These are phyloP conservation scores for Leccinum laetum DNA, from an alignment of 1,284 basidiomycete genomes.

Conservation along the genomic window DNA sequence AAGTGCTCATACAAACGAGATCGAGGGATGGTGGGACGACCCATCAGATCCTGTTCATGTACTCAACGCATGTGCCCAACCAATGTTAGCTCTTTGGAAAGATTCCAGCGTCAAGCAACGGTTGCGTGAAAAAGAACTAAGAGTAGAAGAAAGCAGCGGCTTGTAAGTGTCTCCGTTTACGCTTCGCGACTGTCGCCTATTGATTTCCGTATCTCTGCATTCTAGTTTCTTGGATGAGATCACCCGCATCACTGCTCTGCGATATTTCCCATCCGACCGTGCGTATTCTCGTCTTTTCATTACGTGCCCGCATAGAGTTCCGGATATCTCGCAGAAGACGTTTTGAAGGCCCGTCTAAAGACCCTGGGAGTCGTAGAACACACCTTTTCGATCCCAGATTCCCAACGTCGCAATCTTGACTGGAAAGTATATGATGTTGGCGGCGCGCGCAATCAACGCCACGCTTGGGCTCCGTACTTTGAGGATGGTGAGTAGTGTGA, in stretches of 20 bases:
- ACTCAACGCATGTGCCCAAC: constrained; percentile 57
- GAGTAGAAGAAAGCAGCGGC: constrained; percentile 78
- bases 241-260: constrained; percentile 71
- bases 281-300: constrained; percentile 23
- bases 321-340: constrained; percentile 53
- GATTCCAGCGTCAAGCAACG: constrained; percentile 61
- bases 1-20: constrained; percentile 64
- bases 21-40: constrained; percentile 83
- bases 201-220: constrained; percentile 12
- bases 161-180: constrained; percentile 53
- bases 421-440: constrained; percentile 87
- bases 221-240: constrained; percentile 77
- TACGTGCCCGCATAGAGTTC: neutral
- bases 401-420: constrained; percentile 57
- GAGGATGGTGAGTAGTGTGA: constrained; percentile 58
- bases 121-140: constrained; percentile 60
- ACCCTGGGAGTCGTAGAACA: constrained; percentile 80
- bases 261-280: constrained; percentile 81
- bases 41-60: constrained; percentile 75
- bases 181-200: constrained; percentile 9
- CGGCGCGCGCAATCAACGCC: constrained; percentile 70
- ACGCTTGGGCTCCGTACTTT: constrained; percentile 84
- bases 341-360: constrained; percentile 68
- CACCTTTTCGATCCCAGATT: constrained; percentile 61
- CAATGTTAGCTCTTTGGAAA: constrained; percentile 72